Conservation (phyloP, 2,329 filamentous ascomycete species). For the Nannizziopsis arthrosporioides region DNA sequence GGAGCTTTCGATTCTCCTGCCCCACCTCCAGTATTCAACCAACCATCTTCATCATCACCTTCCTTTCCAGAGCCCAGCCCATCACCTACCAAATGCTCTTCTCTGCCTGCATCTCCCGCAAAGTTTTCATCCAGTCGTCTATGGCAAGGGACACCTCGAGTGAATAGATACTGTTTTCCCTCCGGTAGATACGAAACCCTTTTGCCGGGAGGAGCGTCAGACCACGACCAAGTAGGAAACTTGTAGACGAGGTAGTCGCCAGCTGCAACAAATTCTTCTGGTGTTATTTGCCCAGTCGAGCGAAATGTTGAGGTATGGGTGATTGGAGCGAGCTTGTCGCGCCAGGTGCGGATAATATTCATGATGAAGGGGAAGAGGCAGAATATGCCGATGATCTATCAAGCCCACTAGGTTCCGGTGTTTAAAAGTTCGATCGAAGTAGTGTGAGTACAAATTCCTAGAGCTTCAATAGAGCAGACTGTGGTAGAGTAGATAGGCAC, state of each 20-base stretch:
- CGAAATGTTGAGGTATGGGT: slow-evolving; percentile 88
- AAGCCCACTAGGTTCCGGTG: too few species aligned
- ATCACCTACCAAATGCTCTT: slow-evolving; percentile 75
- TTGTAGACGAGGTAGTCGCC: slow-evolving; percentile 98
- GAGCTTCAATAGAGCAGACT: too few species aligned
- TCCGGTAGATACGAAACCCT: slow-evolving; percentile 70
- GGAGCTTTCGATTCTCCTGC: slow-evolving; percentile 63
- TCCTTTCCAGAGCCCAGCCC: slow-evolving; percentile 45
- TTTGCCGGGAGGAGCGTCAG: slow-evolving; percentile 71
- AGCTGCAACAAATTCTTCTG: slow-evolving; percentile 88
- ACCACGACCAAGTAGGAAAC: slow-evolving; percentile 97
- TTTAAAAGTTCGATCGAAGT: too few species aligned
- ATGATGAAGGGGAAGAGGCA: slow-evolving; percentile 38
- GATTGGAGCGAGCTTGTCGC: slow-evolving; percentile 82
- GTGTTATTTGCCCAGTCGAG: slow-evolving; percentile 86
- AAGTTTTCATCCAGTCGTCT: slow-evolving; percentile 87
- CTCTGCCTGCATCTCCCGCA: slow-evolving; percentile 71
- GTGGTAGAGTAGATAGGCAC: neutral
- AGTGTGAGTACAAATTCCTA: too few species aligned
- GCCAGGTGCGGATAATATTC: slow-evolving; percentile 83
- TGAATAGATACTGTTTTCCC: slow-evolving; percentile 91
- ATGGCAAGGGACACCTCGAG: slow-evolving; percentile 86
- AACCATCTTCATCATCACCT: slow-evolving; percentile 62
- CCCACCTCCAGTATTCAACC: slow-evolving; percentile 76
- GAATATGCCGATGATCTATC: too few species aligned